Base-by-base conservation (phyloP, 768 basidiomycete species). In the Pleurotus citrinopileatus region DNA sequence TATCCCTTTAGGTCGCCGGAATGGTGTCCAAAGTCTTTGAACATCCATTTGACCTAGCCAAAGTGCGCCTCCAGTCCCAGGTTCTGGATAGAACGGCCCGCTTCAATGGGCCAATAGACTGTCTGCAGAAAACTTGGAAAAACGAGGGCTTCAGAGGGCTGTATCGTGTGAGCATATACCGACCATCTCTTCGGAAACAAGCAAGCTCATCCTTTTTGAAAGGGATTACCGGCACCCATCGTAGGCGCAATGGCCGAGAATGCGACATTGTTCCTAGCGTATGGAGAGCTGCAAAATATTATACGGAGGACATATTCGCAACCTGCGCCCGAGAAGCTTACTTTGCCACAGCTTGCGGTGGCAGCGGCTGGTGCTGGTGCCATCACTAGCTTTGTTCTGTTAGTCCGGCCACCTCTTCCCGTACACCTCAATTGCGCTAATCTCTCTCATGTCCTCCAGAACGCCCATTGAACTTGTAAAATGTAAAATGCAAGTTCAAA, bases 171-270 rank as follows among this genome's bases (percentile, higher is more conserved):
- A 52, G 89, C 74, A n/a, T 26, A 46, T 40, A 19, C 7, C 15
- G 20, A 22, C 4, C n/a, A 29, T 43, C 19, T 17, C 36, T 25
- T 23, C 17, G 37, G 28, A 13, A 32, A 52, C 38, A 12, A 32
- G 29, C 29, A 6, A 13, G 25, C 22, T 38, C 52, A 26, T 53
- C 6, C 43, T 15, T 8, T 32, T 42, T 27, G 52, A 20, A 44
- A 94, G 95, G 96, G 96, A 13, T 75, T 98, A 2, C 93, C 95
- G n/a, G 91, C 93, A 37, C 96, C 96, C 0, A 76, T 99, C 26
- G 83, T 88, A 0, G 96, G 94, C 3, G 91, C 96, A 23, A 96
- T 96, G 85, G 86, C 82, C 1, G 95, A 98, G 70, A 98, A 95
- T 59, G 96, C 96, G 1, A 78, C 83, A 1, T 75, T 98, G 29